Conservation (phyloP, 108 stramenopile species). For the Nannochloropsis granulata region DNA sequence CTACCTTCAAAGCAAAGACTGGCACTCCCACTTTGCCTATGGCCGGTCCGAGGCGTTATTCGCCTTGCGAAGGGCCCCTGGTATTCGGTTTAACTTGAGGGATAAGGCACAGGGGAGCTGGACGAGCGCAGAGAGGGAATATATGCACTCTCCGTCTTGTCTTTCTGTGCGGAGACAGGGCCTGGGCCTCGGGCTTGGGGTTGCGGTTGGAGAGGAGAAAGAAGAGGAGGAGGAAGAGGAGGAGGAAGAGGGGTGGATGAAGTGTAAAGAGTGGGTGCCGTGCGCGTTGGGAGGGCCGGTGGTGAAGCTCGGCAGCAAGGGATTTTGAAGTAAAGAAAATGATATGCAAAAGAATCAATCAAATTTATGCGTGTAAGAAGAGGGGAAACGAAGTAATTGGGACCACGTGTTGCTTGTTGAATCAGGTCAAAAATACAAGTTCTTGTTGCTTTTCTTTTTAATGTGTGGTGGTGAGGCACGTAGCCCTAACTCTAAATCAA, state of each 20-base stretch:
- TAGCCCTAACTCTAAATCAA: no score
- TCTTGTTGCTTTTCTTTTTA: no score
- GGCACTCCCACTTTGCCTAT: not conserved
- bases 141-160: not conserved
- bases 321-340: not conserved
- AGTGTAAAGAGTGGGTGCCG: not conserved
- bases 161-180: not conserved
- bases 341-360: not conserved
- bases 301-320: not conserved
- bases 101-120: not conserved
- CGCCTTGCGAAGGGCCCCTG: not conserved
- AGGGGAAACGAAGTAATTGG: no score
- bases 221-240: not conserved
- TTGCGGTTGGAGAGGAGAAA: not conserved
- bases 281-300: not conserved
- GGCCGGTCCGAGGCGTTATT: not conserved
- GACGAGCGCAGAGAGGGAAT: not conserved
- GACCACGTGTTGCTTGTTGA: no score
- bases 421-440: no score
- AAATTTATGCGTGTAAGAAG: no score
- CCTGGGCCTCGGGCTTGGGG: not conserved
- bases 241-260: not conserved
- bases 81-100: not conserved
- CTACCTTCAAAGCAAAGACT: not conserved
- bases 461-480: no score